Evolutionary conservation across 2,329 filamentous ascomycete genomes (phyloP).

Genomic region (Diaporthe caulivora): DNA sequence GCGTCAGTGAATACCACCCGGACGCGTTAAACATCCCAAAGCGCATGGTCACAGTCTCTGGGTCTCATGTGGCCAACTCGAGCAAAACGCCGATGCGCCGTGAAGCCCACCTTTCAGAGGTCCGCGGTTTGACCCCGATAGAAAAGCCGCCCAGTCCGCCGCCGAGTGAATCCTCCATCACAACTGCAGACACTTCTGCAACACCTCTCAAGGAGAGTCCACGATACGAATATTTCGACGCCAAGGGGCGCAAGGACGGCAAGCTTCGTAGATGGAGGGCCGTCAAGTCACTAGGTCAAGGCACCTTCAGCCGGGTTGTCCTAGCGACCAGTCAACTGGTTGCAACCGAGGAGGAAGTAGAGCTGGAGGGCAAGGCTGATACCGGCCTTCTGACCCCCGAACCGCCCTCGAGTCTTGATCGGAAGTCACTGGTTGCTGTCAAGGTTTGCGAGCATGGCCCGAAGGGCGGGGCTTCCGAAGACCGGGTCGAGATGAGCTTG

Average conservation of each 20-base stretch:
- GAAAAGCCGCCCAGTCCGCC: slow-evolving; percentile 82
- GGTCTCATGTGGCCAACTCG: slow-evolving; percentile 61
- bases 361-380: slow-evolving; percentile 43
- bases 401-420: slow-evolving; percentile 61
- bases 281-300: slow-evolving; percentile 85
- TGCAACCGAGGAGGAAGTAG: slow-evolving; percentile 59
- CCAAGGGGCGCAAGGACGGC: slow-evolving; percentile 73
- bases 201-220: slow-evolving; percentile 51
- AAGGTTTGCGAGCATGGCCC: slow-evolving; percentile 97
- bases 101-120: slow-evolving; percentile 83
- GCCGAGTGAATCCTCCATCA: slow-evolving; percentile 77
- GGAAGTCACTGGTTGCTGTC: slow-evolving; percentile 89
- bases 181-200: slow-evolving; percentile 55
- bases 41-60: slow-evolving; percentile 80
- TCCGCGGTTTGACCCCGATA: slow-evolving; percentile 78
- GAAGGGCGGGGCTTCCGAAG: slow-evolving; percentile 91
- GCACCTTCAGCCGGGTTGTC: slow-evolving; percentile 95
- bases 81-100: slow-evolving; percentile 71
- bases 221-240: slow-evolving; percentile 75
- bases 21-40: slow-evolving; percentile 77
- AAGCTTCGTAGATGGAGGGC: slow-evolving; percentile 84
- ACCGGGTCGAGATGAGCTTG: slow-evolving; percentile 91
- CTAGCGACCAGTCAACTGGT: slow-evolving; percentile 84
- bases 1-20: slow-evolving; percentile 88
- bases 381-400: slow-evolving; percentile 50